Conservation (phyloP, 768 basidiomycete species). For the Lactarius hatsudake region DNA sequence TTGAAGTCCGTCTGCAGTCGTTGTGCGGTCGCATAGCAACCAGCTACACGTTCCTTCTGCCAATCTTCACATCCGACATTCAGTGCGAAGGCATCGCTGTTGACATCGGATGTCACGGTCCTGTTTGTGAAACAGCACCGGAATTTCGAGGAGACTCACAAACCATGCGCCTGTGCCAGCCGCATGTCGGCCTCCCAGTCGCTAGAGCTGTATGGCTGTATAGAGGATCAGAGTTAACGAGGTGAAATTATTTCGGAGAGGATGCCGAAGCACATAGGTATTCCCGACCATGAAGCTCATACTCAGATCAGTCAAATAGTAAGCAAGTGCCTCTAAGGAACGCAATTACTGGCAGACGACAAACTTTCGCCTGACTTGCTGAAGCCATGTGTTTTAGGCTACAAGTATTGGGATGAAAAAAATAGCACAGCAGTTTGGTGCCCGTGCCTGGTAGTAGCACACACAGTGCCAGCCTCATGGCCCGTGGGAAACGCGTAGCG, state of each 20-base stretch:
- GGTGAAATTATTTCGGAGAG: neutral
- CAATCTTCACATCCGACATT: slow-evolving; percentile 32
- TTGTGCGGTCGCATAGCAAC: slow-evolving; percentile 50
- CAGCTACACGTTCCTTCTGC: slow-evolving; percentile 29
- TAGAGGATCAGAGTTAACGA: neutral
- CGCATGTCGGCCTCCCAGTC: slow-evolving; percentile 14
- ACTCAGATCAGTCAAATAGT: slow-evolving; percentile 1
- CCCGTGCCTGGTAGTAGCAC: neutral
- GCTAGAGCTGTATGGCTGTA: slow-evolving; percentile 3
- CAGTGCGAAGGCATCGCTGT: slow-evolving; percentile 23
- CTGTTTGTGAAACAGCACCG: neutral
- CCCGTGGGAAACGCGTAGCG: neutral
- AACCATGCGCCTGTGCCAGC: slow-evolving; percentile 13
- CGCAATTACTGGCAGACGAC: slow-evolving; percentile 24
- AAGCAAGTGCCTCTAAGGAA: neutral
- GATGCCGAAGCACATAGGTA: slow-evolving; percentile 1
- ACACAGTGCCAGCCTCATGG: neutral
- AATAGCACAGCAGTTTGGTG: neutral
- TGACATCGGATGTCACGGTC: neutral
- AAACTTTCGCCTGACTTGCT: neutral
- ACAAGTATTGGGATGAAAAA: neutral
- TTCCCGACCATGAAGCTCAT: slow-evolving; percentile 21
- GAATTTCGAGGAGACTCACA: neutral
- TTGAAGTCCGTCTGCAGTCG: slow-evolving; percentile 38
- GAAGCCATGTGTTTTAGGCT: neutral